These are phyloP conservation scores for Eucalyptus erythrocorys DNA, from an alignment of 345 rosid genomes.

Conservation along the genomic window DNA sequence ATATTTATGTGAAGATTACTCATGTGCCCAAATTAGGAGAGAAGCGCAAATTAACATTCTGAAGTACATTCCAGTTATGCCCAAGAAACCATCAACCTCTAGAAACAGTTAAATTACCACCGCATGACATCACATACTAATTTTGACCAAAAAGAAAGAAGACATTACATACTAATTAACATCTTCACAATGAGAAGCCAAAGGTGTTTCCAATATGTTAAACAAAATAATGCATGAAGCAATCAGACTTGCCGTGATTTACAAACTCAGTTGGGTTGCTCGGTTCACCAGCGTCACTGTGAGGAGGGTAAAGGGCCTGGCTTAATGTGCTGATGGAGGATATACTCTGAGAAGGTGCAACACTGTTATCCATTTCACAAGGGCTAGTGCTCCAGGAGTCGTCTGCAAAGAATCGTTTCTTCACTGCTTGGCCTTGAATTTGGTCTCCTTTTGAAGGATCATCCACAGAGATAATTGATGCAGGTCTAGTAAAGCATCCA, in stretches of 20 bases:
- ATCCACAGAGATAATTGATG: slow-evolving; percentile 25
- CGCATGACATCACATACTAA: background rate
- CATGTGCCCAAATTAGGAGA: background rate
- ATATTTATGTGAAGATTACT: background rate
- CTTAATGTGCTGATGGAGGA: slow-evolving; percentile 36
- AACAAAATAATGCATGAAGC: background rate
- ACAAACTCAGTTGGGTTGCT: slow-evolving; percentile 57
- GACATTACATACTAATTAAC: background rate
- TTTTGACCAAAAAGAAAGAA: too few species aligned
- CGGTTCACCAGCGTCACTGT: slow-evolving; percentile 18
- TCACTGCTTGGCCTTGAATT: slow-evolving; percentile 30
- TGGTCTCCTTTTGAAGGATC: slow-evolving; percentile 44
- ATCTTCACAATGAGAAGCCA: background rate
- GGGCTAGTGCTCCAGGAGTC: slow-evolving; percentile 56
- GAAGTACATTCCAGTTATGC: background rate
- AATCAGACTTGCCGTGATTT: slow-evolving; percentile 48
- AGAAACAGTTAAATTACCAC: background rate
- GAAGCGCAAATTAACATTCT: background rate
- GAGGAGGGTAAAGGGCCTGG: slow-evolving; percentile 21
- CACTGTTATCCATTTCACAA: slow-evolving; percentile 41
- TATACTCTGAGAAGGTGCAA: slow-evolving; percentile 38
- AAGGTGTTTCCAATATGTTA: background rate
- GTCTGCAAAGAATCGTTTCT: slow-evolving; percentile 30
- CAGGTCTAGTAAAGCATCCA: slow-evolving; percentile 54
- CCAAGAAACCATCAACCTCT: background rate